Evolutionary conservation across 2,329 filamentous ascomycete genomes (phyloP), one percentile per base, ranked within the genome.

Genomic region (Colletotrichum lupini): DNA sequence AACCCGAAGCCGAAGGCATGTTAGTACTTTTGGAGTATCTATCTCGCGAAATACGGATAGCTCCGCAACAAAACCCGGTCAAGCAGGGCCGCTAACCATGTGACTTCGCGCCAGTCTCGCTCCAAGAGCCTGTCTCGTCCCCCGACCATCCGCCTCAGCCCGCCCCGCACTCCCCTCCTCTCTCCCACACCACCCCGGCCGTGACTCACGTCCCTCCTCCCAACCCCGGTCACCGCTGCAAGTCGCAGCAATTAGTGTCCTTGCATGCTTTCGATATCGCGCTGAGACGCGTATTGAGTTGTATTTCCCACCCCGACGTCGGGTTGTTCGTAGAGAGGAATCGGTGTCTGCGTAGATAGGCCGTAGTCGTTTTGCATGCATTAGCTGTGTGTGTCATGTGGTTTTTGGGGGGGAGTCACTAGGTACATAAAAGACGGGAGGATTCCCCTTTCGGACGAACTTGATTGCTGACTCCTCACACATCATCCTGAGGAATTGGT

Each of bases 21-120:
- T 49, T 49, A 35, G 42, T 19, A n/a, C 42, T 11, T 49, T n/a
- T 49, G 19, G 42, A 42, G 42, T 49, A 49, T 35, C 32, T 35
- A 12, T 35, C 32, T 12, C 32, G 32, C 32, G 37, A 16, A 19
- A 42, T 42, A 16, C 37, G 16, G 19, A 19, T n/a, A 11, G 42
- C 42, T 49, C 19, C 42, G 42, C 42, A 19, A 7, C n/a, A 3
- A 28, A 12, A 19, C 46, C n/a, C n/a, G 16, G 42, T 49, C 42
- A 49, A 49, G n/a, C 32, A 19, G 37, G 37, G 61, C n/a, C 46
- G 14, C 28, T 32, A 26, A 19, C 66, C 78, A 80, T 79, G 78
- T 80, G 78, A 79, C 78, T 78, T 77, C 77, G 78, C 78, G 79
- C 73, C 59, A 78, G 60, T 78, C 75, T 80, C 78, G 78, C 73